Evolutionary conservation across 805 yeast species (phyloP).

Genomic region (Wickerhamomyces bovis): DNA sequence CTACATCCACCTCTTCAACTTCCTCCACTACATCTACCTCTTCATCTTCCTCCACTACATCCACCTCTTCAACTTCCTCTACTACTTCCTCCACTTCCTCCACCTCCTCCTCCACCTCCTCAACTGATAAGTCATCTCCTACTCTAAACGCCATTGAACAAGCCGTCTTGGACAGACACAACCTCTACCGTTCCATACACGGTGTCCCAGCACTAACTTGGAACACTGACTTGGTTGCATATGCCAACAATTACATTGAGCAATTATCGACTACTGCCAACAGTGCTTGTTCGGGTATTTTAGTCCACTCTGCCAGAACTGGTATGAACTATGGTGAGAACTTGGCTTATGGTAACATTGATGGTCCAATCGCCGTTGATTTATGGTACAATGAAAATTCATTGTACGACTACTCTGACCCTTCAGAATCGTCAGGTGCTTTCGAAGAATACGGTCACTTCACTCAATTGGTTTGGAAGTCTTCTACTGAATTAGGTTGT

Average conservation of each 20-base stretch:
- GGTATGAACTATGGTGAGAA: conserved; percentile 58
- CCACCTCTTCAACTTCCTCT: conserved; percentile 9
- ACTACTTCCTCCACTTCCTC: conserved; percentile 10
- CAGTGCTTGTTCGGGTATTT: conserved; percentile 54
- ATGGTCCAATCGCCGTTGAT: conserved; percentile 41
- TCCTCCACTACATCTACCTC: conserved; percentile 1
- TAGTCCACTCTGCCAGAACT: conserved; percentile 57
- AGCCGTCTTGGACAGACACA: conserved; percentile 43
- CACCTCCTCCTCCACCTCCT: conserved; percentile 11
- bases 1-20: conserved; percentile 3
- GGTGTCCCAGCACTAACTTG: conserved; percentile 41
- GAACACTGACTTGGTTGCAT: conserved; percentile 39
- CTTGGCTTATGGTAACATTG: conserved; percentile 58
- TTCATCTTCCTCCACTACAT: conserved; percentile 7
- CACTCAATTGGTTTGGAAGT: conserved; percentile 71
- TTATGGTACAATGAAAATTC: conserved; percentile 70
- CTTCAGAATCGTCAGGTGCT: conserved; percentile 35
- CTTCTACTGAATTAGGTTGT: conserved; percentile 60
- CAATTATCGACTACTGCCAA: conserved; percentile 28
- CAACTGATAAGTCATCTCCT: conserved; percentile 15
- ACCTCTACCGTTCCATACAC: conserved; percentile 42
- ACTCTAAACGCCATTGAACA: conserved; percentile 28
- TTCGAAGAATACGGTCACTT: conserved; percentile 60
- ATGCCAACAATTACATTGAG: conserved; percentile 46
- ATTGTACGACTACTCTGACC: conserved; percentile 45